Base-by-base conservation (phyloP, 306 rosid species). In the Begonia masoniana region DNA sequence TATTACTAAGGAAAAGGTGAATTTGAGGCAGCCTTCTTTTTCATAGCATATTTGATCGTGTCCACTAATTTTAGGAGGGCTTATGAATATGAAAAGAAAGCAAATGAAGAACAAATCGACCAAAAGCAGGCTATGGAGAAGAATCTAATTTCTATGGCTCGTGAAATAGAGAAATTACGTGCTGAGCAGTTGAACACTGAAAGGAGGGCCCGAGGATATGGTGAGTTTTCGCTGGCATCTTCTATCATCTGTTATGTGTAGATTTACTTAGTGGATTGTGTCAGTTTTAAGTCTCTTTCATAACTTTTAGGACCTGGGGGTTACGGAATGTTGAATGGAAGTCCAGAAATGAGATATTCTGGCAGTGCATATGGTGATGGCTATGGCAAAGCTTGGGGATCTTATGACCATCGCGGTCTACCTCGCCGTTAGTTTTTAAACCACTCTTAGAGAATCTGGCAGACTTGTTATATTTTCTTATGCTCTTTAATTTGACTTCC, bases 121-220 rank as follows among this genome's bases (percentile, higher is more conserved):
- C 70, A 64, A 53, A 74, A 62, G 58, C 80, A 61, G 52, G 71
- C 68, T 15, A 65, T 78, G 80, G 80, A 78, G 71, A 68, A 58
- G 41, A 74, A 71, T 51, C 73, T 74, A 9, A 45, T 70, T 61
- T 74, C 74, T 15, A 74, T 78, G 78, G 84, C 78, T 59, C 71
- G 71, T 51, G 80, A 74, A 68, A 56, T 74, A 47, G 84, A 74
- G 62, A 60, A 58, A 57, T 59, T 70, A 35, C 62, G 78, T 11
- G 65, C 73, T 39, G 69, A 78, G 59, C 65, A 51, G 62, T 61
- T 56, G 41, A 76, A 55, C 57, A 42, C 51, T 41, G 73, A 66
- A 52, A 51, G 67, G 54, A 72, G 62, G 52, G 50, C 55, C 15
- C 51, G 59, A 16, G 74, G 66, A 41, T 51, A 36, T 55, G 81